Conservation (phyloP, 805 yeast species). For the Pichia manshurica region DNA sequence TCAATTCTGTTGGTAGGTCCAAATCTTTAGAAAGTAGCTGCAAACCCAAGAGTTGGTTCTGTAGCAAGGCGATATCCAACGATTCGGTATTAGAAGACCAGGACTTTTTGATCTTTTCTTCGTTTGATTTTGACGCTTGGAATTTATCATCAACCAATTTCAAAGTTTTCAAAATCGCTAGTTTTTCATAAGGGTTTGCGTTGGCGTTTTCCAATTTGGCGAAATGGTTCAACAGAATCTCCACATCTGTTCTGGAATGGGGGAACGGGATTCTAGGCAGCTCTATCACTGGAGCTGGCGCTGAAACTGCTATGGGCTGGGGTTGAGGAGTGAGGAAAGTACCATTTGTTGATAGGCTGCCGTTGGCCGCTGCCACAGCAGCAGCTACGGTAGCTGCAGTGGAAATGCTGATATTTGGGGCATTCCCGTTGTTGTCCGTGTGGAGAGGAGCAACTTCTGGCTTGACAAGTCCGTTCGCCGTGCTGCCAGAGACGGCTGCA, state of each 20-base stretch:
- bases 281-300: background rate
- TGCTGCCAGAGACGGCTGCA: too few relatives aligned
- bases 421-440: too few relatives aligned
- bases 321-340: background rate
- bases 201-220: conserved; percentile 4
- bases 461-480: too few relatives aligned
- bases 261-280: conserved; percentile 8
- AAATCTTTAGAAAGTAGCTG: conserved; percentile 61
- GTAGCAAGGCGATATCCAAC: conserved; percentile 43
- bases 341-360: background rate
- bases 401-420: too few relatives aligned
- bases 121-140: conserved; percentile 25
- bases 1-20: conserved; percentile 53
- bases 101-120: conserved; percentile 25
- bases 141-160: conserved; percentile 37
- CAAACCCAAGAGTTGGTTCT: conserved; percentile 56
- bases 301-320: background rate
- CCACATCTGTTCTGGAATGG: background rate
- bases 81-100: conserved; percentile 24
- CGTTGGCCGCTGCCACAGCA: too few relatives aligned
- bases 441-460: too few relatives aligned
- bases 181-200: conserved; percentile 30
- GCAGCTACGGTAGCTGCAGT: background rate
- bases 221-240: conserved; percentile 5
- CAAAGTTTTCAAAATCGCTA: conserved; percentile 37